Base-by-base conservation (phyloP, 2,329 filamentous ascomycete species). In the Fusarium algeriense region DNA sequence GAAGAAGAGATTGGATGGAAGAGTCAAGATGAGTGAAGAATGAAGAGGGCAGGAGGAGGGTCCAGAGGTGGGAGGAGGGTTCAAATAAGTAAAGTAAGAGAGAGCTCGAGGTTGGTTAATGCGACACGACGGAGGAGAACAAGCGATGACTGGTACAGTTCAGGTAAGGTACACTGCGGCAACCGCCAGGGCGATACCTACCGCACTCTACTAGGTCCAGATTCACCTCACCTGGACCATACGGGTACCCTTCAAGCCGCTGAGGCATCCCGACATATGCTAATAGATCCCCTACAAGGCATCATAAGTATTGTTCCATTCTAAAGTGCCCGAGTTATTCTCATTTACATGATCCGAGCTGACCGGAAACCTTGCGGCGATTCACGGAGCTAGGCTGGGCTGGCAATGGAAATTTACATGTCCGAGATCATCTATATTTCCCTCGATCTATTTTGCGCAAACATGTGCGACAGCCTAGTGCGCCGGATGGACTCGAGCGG, bases 61-160 rank as follows among this genome's bases (percentile, higher is more conserved):
- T 50, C n/a, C 41, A 60, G 62, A 67, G 60, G 73, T 70, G 73
- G 67, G 67, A 64, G 61, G 70, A 67, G 73, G 64, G 73, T 69
- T 64, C 62, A 70, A 64, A 69, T 73, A 67, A 63, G 73, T 66
- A 62, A 46, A 63, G 62, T 67, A 70, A 54, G 49, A 60, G 66
- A 54, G 64, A 69, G 64, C 37, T 69, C 49, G 44, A 67, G 61
- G 52, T 67, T 70, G 26, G 40, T 70, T 69, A 61, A 69, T 65
- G 60, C 60, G 64, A 67, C 62, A 58, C 19, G 35, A 49, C 43
- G 43, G 62, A 34, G 44, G 62, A 57, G 44, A 52, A 50, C 35
- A 50, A 67, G 64, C 60, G 40, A 67, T 49, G 53, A 50, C 64
- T 61, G 63, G 57, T 37, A 52, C 46, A 38, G 58, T 37, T 23